phyloP scores from a whole-genome alignment of 345 rosid genomes.

The Sonneratia alba region DNA sequence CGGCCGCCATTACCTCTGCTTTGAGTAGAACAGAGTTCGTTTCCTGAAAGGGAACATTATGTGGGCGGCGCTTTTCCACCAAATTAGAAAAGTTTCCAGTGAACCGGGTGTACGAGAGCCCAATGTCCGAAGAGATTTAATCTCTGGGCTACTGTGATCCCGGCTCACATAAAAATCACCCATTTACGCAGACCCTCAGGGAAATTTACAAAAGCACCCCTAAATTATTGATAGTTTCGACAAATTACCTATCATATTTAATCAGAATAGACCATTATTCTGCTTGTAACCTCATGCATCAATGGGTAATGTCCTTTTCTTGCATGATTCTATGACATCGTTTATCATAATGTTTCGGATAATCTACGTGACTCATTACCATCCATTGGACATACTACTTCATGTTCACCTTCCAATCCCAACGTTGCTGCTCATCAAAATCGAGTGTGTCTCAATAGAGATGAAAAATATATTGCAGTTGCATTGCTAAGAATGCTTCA shows the following conservation, averaged over 20 bases:
- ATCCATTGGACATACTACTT: background rate
- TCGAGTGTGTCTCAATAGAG: no score
- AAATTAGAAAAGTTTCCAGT: background rate
- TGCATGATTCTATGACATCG: background rate
- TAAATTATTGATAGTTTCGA: no score
- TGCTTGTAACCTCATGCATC: background rate
- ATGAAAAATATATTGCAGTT: no score
- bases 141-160: background rate
- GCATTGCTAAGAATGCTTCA: no score
- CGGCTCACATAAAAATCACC: background rate
- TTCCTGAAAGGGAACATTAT: no score
- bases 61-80: background rate
- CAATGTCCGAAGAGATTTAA: background rate
- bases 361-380: background rate
- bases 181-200: no score
- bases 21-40: background rate
- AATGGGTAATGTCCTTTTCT: background rate
- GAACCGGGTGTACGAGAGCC: background rate
- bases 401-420: background rate
- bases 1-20: conserved; percentile 35
- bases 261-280: background rate
- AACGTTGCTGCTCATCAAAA: background rate
- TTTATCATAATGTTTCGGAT: background rate
- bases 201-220: no score
- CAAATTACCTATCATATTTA: background rate